Percentiles rank a stretch among this genome's conserved stretches.
phyloP scores from a whole-genome alignment of 2,329 filamentous ascomycete species.

The Ophiostoma australiae region DNA sequence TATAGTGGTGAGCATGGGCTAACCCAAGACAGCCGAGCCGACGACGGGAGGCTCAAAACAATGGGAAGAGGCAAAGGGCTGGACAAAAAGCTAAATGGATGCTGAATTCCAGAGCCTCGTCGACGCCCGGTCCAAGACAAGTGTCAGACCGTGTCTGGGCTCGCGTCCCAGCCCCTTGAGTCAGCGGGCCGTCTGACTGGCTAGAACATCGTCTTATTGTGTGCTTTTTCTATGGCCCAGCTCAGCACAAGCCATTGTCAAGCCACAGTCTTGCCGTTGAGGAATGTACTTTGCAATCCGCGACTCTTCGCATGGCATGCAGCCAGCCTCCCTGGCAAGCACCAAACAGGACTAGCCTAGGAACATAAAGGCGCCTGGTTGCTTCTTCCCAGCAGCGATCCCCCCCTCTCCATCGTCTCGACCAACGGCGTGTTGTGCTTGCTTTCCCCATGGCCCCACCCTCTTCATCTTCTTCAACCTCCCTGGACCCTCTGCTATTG shows the following conservation, averaged over 20 bases:
- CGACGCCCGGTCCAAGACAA: not conserved
- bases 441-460: not conserved
- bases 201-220: not conserved
- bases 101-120: conserved; percentile 23
- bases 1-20: conserved; percentile 1
- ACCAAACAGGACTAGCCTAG: conserved; percentile 19
- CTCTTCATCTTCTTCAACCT: conserved; percentile 13
- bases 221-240: not conserved
- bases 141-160: not conserved
- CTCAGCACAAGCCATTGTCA: not conserved
- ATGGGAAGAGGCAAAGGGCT: not conserved
- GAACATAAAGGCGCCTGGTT: not conserved
- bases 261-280: not conserved
- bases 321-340: conserved; percentile 20
- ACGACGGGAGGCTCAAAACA: not conserved
- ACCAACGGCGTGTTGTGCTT: conserved; percentile 16
- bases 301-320: conserved; percentile 18
- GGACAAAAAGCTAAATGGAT: not conserved
- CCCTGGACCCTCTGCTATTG: conserved; percentile 11
- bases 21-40: not conserved
- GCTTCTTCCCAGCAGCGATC: conserved; percentile 1
- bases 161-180: conserved; percentile 19
- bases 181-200: not conserved
- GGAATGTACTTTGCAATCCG: conserved; percentile 13
- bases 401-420: not conserved